Percentiles rank a stretch among this genome's conserved stretches.
Evolutionary conservation across 805 yeast genomes (phyloP).

Genomic region (Ogataea nitratoaversa): DNA sequence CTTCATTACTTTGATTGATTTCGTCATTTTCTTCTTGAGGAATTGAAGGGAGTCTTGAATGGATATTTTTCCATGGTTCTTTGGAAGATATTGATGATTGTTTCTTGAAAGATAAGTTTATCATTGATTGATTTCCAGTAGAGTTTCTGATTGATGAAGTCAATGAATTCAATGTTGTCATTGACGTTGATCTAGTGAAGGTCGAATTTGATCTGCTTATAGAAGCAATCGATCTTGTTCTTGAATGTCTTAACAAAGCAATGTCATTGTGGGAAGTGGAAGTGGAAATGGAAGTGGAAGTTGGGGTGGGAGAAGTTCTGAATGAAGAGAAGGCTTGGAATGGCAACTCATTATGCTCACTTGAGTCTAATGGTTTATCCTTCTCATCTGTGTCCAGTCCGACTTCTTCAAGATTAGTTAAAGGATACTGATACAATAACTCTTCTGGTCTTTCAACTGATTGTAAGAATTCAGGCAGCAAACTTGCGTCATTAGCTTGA

Average conservation of each 20-base stretch:
- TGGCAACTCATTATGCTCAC: constrained; percentile 2
- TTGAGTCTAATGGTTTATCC: not conserved
- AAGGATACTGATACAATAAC: not conserved
- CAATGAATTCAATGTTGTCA: constrained; percentile 22
- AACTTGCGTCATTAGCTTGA: constrained; percentile 10
- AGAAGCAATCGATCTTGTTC: constrained; percentile 16
- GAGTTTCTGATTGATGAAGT: constrained; percentile 10
- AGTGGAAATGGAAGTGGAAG: not conserved
- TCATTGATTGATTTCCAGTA: constrained; percentile 1
- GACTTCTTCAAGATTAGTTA: too few species aligned
- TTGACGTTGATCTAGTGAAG: constrained; percentile 28
- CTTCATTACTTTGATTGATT: too few species aligned
- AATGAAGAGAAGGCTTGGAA: constrained; percentile 28
- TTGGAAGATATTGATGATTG: constrained; percentile 2
- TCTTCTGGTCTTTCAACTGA: not conserved
- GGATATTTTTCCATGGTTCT: constrained; percentile 3
- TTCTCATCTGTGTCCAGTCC: too few species aligned
- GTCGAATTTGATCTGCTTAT: constrained; percentile 22
- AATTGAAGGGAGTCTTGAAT: constrained; percentile 19
- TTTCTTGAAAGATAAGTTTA: constrained; percentile 5
- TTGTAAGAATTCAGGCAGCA: constrained; percentile 12
- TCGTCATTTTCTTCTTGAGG: constrained; percentile 17
- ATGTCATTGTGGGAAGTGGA: not conserved
- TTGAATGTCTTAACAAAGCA: constrained; percentile 8
- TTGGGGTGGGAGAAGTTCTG: constrained; percentile 28